Evolutionary conservation across 805 yeast genomes (phyloP), one percentile per base, ranked within the genome.

Genomic region (Candida stauntonica): DNA sequence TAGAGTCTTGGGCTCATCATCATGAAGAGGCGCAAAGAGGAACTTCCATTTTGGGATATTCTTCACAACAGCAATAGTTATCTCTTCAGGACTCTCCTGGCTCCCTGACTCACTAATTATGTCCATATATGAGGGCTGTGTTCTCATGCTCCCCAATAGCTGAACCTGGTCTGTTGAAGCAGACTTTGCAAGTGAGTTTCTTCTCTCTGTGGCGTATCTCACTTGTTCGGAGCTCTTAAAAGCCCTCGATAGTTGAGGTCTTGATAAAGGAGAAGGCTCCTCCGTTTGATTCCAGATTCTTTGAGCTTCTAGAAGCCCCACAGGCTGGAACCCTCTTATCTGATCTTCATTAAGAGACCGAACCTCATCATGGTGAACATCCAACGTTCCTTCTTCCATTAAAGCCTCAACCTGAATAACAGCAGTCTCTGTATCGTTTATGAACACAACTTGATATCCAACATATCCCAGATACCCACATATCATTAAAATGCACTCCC

Each of bases 401-500:
- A 11, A 13, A 13, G 39, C 20, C 33, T 39, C 39, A n/a, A n/a
- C n/a, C n/a, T n/a, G n/a, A n/a, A n/a, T n/a, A n/a, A n/a, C n/a
- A n/a, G n/a, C n/a, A n/a, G n/a, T n/a, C n/a, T n/a, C n/a, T n/a
- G n/a, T n/a, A n/a, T n/a, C n/a, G n/a, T n/a, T n/a, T n/a, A n/a
- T n/a, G n/a, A n/a, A n/a, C n/a, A n/a, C n/a, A 5, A 67, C 50
- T 64, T 57, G 77, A 40, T 57, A 62, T 1, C 58, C 39, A 3
- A 86, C 86, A 52, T 86, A 89, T 0, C 55, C 41, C 1, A 72
- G 44, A 55, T 89, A 88, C 6, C 78, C 54, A 0, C 57, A 41
- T 7, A 83, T 63, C 73, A 89, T 72, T 7, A 69, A 42, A 0
- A 73, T 35, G 41, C 94, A 81, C 48, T 79, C 83, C 58, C 67